These are phyloP conservation scores for Xenoacremonium recifei DNA, from an alignment of 2,329 filamentous ascomycete genomes.

Conservation along the genomic window DNA sequence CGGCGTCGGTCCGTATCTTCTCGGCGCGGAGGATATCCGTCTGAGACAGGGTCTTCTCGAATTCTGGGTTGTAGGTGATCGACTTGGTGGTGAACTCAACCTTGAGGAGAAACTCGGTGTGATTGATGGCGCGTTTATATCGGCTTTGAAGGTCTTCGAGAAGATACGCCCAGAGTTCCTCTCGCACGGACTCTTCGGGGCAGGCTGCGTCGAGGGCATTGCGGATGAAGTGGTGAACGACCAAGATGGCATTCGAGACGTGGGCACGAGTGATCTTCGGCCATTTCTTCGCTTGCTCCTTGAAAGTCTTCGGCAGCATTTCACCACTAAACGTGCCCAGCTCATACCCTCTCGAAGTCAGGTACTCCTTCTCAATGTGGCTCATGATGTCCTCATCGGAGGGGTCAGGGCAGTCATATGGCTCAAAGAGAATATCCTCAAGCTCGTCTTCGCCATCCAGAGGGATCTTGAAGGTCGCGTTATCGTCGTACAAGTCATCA, in stretches of 20 bases:
- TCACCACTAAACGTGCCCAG: slow-evolving; percentile 48
- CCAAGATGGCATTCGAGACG: slow-evolving; percentile 47
- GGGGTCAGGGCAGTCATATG: slow-evolving; percentile 14
- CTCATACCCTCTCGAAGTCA: slow-evolving; percentile 46
- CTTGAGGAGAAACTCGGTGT: slow-evolving; percentile 49
- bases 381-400: slow-evolving; percentile 34
- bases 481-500: slow-evolving; percentile 14
- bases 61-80: slow-evolving; percentile 21
- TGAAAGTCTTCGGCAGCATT: slow-evolving; percentile 46
- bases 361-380: slow-evolving; percentile 36
- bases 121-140: slow-evolving; percentile 48
- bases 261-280: slow-evolving; percentile 44
- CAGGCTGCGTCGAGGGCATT: slow-evolving; percentile 42
- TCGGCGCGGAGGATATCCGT: slow-evolving; percentile 8
- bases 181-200: slow-evolving; percentile 39
- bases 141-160: slow-evolving; percentile 41
- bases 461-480: slow-evolving; percentile 9
- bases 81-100: slow-evolving; percentile 17
- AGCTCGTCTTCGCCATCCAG: slow-evolving; percentile 10
- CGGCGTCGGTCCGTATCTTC: not conserved
- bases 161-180: slow-evolving; percentile 44
- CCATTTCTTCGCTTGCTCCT: slow-evolving; percentile 56
- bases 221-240: slow-evolving; percentile 53
- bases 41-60: slow-evolving; percentile 14
- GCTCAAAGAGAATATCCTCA: slow-evolving; percentile 26